Evolutionary conservation across 1,284 basidiomycete genomes (phyloP), one percentile per base, ranked within the genome.

Genomic region (Golubevia pallescens): DNA sequence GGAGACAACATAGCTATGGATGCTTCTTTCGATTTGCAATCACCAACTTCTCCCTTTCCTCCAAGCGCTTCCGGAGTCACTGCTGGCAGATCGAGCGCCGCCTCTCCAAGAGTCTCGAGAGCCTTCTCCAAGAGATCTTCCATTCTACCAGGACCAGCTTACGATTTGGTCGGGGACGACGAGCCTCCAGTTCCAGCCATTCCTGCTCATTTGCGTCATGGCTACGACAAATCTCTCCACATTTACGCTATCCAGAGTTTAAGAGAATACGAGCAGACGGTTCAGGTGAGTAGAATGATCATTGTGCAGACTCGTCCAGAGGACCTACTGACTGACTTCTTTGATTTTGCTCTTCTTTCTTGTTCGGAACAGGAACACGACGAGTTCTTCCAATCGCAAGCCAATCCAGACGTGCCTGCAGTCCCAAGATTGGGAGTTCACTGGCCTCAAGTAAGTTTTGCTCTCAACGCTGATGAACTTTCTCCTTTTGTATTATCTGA

Each of bases 171-270:
- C 0, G 70, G 63, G 1, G 65, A 67, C 51, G 71, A 64, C 10
- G 53, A 66, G 32, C 70, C 72, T 10, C 70, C 74, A 4, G 66
- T 76, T 48, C 74, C 73, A 24, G 62, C 68, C n/a, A 34, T 75
- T 51, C 71, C 73, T 10, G 19, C 21, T 20, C 69, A 72, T 10
- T 10, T 56, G 6, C 34, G 34, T 10, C 58, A 67, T 3, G 63
- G 67, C 52, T 81, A 81, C 62, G 66, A 69, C 53, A 68, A 75
- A 55, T 60, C 53, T 16, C 64, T 78, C 57, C 79, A 81, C 69
- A 69, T 78, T 51, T 81, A 81, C 55, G 79, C 79, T 8, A 71
- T 80, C 3, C 77, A 80, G 67, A 76, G 77, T 52, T 54, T 80
- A 64, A 53, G 75, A 4, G 78, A 81, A 59, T 81, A 79, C 57